Percentiles rank a stretch among this genome's conserved stretches.
These are phyloP conservation scores for Geotrichum europaeum DNA, from an alignment of 1,139 yeast species.

Conservation along the genomic window DNA sequence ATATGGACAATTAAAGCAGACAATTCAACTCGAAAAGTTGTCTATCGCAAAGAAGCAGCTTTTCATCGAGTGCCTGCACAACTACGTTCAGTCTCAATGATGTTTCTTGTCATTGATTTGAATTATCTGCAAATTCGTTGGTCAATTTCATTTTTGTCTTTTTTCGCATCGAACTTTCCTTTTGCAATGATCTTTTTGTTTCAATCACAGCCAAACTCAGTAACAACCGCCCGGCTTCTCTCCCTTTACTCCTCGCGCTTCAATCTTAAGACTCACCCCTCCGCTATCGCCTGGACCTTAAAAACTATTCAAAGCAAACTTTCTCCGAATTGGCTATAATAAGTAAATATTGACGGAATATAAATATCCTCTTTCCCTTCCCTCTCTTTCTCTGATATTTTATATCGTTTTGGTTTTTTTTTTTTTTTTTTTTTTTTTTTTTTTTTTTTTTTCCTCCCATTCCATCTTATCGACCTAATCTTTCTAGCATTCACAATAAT, in stretches of 20 bases:
- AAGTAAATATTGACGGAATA: not conserved
- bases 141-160: not conserved
- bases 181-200: not conserved
- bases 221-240: not conserved
- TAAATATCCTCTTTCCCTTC: not conserved
- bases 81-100: not conserved
- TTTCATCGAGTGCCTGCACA: not conserved
- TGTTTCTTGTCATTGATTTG: not conserved
- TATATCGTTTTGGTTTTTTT: no score
- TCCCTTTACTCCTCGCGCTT: no score
- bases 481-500: not conserved
- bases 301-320: not conserved
- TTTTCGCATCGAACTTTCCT: not conserved
- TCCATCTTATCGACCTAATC: not conserved
- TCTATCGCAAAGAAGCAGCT: no score
- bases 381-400: not conserved
- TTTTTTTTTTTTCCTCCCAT: not conserved
- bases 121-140: not conserved
- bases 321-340: not conserved
- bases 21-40: no score
- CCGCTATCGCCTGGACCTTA: not conserved
- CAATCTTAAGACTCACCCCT: not conserved
- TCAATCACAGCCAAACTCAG: not conserved
- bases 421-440: not conserved
- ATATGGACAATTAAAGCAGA: not conserved